A percentile compares a stretch with the other conserved stretches of the same genome.
Conservation (phyloP, 768 basidiomycete genomes). For the Boletus huronensis region DNA sequence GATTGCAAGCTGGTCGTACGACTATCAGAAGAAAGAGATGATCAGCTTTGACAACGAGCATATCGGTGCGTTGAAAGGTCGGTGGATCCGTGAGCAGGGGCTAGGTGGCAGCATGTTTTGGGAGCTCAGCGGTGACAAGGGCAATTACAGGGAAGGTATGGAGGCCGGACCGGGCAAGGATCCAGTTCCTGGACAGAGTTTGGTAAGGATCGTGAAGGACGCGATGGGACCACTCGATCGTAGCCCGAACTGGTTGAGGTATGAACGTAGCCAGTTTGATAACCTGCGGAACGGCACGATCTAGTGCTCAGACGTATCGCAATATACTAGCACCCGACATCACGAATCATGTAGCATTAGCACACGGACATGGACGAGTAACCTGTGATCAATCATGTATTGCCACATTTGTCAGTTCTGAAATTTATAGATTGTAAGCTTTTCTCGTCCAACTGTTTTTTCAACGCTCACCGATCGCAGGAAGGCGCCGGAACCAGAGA, state of each 20-base stretch:
- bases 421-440: not conserved
- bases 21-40: conserved; percentile 71
- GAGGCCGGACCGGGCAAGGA: conserved; percentile 75
- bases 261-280: conserved; percentile 72
- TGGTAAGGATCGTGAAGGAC: conserved; percentile 72
- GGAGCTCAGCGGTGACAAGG: conserved; percentile 90
- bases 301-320: conserved; percentile 12
- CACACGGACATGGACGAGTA: not conserved
- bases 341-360: not conserved
- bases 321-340: not conserved
- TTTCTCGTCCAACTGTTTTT: not conserved
- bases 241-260: conserved; percentile 78
- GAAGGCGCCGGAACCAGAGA: not conserved
- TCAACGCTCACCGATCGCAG: not conserved
- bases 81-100: conserved; percentile 71
- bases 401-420: conserved; percentile 7
- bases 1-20: conserved; percentile 82
- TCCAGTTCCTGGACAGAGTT: conserved; percentile 60
- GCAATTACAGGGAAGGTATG: conserved; percentile 61
- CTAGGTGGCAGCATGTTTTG: conserved; percentile 94
- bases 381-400: not conserved
- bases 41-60: conserved; percentile 76
- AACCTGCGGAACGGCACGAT: conserved; percentile 72
- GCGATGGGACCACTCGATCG: conserved; percentile 74
- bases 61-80: conserved; percentile 69